These are phyloP conservation scores for Colletotrichum cuscutae DNA, from an alignment of 2,329 filamentous ascomycete species.

Conservation along the genomic window DNA sequence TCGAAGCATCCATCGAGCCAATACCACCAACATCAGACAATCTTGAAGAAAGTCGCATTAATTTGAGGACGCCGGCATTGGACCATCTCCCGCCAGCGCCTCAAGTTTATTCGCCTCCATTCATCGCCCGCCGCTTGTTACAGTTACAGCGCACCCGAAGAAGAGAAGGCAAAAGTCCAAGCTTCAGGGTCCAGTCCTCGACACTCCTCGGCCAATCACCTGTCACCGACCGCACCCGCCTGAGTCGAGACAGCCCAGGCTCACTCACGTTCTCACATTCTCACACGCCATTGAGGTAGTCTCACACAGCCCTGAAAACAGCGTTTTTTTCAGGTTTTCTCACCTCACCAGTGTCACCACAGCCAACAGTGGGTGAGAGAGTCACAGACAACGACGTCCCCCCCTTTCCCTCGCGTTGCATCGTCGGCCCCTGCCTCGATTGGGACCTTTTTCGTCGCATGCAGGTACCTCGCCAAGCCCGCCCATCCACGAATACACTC, in stretches of 20 bases:
- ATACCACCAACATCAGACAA: neutral
- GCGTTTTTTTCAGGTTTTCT: neutral
- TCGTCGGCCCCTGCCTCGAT: conserved; percentile 11
- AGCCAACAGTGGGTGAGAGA: neutral
- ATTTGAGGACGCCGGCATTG: neutral
- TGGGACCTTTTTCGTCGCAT: neutral
- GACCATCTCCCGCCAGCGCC: conserved; percentile 18
- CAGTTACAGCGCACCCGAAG: neutral
- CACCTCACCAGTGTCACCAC: neutral
- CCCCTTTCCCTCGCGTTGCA: conserved; percentile 2
- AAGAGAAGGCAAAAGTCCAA: conserved; percentile 7
- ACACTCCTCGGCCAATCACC: conserved; percentile 14
- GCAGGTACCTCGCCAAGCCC: conserved; percentile 8
- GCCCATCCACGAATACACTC: neutral
- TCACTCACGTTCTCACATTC: too few species aligned
- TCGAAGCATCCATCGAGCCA: neutral
- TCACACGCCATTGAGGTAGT: too few species aligned
- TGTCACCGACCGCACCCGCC: neutral
- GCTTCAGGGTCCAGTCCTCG: conserved; percentile 31
- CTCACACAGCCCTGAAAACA: neutral
- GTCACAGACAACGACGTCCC: neutral
- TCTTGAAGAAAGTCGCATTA: neutral
- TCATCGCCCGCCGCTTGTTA: conserved; percentile 7
- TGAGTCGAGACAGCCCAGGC: conserved; percentile 16
- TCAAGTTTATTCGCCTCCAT: conserved; percentile 27